Evolutionary conservation across 345 rosid genomes (phyloP).

Genomic region (Salix caprea): DNA sequence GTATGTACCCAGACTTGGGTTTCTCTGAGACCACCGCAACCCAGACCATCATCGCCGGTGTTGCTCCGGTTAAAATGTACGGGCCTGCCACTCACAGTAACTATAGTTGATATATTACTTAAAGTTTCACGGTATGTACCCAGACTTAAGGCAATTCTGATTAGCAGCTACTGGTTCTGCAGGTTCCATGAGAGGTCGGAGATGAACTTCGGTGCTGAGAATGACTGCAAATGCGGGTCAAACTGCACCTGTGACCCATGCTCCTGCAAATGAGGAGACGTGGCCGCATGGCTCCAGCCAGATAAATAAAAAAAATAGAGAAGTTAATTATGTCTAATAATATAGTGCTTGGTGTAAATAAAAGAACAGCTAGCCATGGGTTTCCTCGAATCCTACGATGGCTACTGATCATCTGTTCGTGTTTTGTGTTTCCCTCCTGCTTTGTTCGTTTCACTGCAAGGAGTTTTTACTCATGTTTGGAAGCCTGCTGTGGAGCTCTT

Average conservation of each 20-base stretch:
- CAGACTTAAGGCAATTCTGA: neutral
- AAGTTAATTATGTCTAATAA: neutral
- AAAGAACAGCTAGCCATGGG: neutral
- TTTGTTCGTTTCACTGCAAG: neutral
- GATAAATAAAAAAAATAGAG: neutral
- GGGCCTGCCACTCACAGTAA: neutral
- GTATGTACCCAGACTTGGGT: constrained; percentile 16
- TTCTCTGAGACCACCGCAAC: constrained; percentile 13
- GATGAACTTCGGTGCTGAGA: constrained; percentile 40
- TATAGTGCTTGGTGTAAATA: neutral
- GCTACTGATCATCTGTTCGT: neutral
- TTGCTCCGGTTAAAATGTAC: constrained; percentile 17
- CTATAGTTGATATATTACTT: neutral
- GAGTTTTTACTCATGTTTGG: neutral
- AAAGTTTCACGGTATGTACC: neutral
- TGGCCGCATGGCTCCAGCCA: neutral
- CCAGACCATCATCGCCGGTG: constrained; percentile 11
- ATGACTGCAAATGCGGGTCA: constrained; percentile 67
- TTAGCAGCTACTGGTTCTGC: neutral
- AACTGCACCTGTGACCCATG: constrained; percentile 59
- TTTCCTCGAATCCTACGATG: neutral
- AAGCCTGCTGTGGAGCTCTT: neutral
- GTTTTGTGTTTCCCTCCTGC: neutral
- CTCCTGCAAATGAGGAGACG: constrained; percentile 32
- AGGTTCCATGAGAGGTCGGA: constrained; percentile 33